A percentile compares a stretch with the other conserved stretches of the same genome.
phyloP scores from a whole-genome alignment of 2,329 filamentous ascomycete genomes.

The Trichoderma endophyticum region DNA sequence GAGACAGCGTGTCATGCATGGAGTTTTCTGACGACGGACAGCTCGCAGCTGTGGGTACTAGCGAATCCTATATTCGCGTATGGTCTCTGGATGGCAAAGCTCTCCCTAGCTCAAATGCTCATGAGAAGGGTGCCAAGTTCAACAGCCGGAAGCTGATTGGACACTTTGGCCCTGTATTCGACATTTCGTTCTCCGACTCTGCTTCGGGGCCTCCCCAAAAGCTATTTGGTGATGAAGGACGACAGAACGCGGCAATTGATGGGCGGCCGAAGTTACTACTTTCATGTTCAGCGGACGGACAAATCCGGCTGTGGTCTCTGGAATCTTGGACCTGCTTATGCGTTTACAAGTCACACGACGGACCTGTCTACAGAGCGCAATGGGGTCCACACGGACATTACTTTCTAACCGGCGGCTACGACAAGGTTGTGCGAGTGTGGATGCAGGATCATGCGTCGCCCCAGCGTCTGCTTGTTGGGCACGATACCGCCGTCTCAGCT shows the following conservation, averaged over 20 bases:
- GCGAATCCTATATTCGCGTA: slow-evolving; percentile 91
- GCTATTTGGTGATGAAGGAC: slow-evolving; percentile 50
- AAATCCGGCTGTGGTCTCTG: slow-evolving; percentile 87
- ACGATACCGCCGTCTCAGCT: slow-evolving; percentile 88
- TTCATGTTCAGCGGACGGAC: slow-evolving; percentile 82
- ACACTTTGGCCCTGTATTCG: slow-evolving; percentile 85
- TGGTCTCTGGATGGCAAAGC: slow-evolving; percentile 88
- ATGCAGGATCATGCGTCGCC: slow-evolving; percentile 89
- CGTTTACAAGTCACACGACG: slow-evolving; percentile 89
- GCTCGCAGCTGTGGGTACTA: slow-evolving; percentile 83
- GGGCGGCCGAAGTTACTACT: slow-evolving; percentile 71
- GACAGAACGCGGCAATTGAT: slow-evolving; percentile 42
- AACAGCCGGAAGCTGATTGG: slow-evolving; percentile 75
- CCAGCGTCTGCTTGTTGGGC: slow-evolving; percentile 82
- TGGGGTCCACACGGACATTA: slow-evolving; percentile 97
- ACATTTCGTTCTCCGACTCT: slow-evolving; percentile 77
- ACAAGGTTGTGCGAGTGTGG: slow-evolving; percentile 89
- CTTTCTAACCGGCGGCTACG: slow-evolving; percentile 82
- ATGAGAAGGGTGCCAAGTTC: slow-evolving; percentile 57
- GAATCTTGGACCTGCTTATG: slow-evolving; percentile 91
- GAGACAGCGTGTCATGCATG: slow-evolving; percentile 76
- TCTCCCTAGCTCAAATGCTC: slow-evolving; percentile 63
- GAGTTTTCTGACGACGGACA: slow-evolving; percentile 92
- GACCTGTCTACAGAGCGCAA: slow-evolving; percentile 80
- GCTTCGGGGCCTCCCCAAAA: slow-evolving; percentile 54